Conservation (phyloP, 192 early-diverging fungal species). For the Oehlia diaphana region DNA sequence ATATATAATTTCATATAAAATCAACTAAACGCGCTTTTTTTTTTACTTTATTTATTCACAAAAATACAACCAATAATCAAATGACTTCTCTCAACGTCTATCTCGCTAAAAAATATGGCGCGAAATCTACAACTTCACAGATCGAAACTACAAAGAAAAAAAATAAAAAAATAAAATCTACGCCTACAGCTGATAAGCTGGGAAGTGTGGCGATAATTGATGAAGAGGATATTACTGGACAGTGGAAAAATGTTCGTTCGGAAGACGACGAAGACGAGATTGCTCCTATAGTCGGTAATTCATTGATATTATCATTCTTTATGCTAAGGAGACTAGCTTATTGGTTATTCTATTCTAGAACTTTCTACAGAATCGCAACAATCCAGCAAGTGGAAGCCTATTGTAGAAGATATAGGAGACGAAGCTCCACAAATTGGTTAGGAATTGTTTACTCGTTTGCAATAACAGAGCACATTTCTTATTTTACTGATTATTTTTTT, state of each 20-base stretch:
- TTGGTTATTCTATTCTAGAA: neutral
- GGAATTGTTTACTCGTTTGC: neutral
- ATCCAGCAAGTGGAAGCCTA: slow-evolving; percentile 19
- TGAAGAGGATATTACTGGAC: slow-evolving; percentile 16
- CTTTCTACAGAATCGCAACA: neutral
- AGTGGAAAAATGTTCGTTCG: slow-evolving; percentile 14
- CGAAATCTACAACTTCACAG: neutral
- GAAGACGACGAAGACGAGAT: slow-evolving; percentile 5
- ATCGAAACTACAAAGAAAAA: neutral
- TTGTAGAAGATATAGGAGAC: neutral
- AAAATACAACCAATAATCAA: neutral
- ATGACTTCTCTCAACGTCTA: slow-evolving; percentile 20
- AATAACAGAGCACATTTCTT: no score
- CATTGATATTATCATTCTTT: neutral
- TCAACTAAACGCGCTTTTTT: no score
- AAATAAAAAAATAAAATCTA: slow-evolving; percentile 12
- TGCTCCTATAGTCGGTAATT: neutral
- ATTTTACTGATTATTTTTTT: neutral
- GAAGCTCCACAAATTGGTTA: slow-evolving; percentile 25
- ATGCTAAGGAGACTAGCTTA: neutral
- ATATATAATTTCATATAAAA: no score
- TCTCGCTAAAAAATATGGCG: slow-evolving; percentile 27
- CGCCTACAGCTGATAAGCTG: neutral
- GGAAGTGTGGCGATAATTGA: slow-evolving; percentile 12
- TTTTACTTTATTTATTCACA: no score